These are phyloP conservation scores for Microbotryum saponariae DNA, from an alignment of 1,284 basidiomycete species.

Conservation along the genomic window DNA sequence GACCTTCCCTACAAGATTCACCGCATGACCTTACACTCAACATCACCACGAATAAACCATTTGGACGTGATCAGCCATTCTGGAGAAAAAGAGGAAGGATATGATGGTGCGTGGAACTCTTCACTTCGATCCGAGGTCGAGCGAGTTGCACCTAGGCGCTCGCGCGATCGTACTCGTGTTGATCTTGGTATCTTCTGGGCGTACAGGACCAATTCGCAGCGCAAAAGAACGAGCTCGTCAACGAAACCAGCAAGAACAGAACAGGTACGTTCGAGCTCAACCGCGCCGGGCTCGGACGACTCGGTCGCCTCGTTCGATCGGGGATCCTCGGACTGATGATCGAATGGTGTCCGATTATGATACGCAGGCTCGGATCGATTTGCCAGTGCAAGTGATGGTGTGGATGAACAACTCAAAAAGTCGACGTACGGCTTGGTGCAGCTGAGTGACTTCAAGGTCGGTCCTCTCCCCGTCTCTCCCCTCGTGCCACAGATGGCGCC, in stretches of 20 bases:
- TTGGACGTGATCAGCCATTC: constrained; percentile 33
- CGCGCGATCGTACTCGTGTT: neutral
- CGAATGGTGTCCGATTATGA: neutral
- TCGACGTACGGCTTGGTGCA: constrained; percentile 87
- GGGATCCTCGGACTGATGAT: neutral
- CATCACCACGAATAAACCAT: neutral
- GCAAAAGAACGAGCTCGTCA: constrained; percentile 73
- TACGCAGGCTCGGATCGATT: constrained; percentile 60
- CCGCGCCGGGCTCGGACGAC: neutral
- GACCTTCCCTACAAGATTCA: neutral
- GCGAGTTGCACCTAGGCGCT: neutral
- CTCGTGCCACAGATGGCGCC: too few species aligned
- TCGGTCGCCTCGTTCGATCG: neutral
- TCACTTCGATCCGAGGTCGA: neutral
- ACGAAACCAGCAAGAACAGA: constrained; percentile 38
- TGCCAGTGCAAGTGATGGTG: constrained; percentile 84
- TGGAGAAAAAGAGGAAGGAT: constrained; percentile 68
- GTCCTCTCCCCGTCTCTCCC: neutral
- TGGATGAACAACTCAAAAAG: constrained; percentile 90
- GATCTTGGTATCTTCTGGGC: neutral
- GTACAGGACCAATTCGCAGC: constrained; percentile 69
- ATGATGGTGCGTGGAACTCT: constrained; percentile 48
- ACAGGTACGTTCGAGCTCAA: constrained; percentile 25
- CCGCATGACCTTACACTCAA: neutral
- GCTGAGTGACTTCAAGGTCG: constrained; percentile 83